Base-by-base conservation (phyloP, 192 early-diverging fungal species). In the Coemansia sp. region DNA sequence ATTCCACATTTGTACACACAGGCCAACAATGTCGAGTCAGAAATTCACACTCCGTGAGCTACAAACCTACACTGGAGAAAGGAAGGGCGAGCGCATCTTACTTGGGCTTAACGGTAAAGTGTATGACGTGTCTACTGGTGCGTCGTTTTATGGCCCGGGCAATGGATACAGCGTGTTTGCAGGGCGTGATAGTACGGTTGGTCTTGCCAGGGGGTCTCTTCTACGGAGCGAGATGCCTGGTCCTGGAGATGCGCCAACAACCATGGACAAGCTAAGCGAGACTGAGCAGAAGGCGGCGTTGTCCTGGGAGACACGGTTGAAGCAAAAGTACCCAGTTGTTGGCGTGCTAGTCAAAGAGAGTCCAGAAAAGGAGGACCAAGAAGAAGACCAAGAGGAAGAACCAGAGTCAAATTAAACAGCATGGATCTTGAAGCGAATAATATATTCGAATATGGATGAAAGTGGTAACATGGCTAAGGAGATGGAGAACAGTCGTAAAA, bases 141-240 rank as follows among this genome's bases (percentile, higher is more conserved):
- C 85, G n/a, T 84, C 79, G 51, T 95, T 95, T 75, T 97, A 97
- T 75, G 94, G 95, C 0, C 94, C 93, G 60, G 76, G 63, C 15
- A 90, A 91, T 9, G 89, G 88, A 39, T 97, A 97, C 72, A 91
- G 86, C 32, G 91, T 94, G 83, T 95, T 95, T 87, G 93, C 94
- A 9, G 95, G 95, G 4, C 88, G 89, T 36, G 95, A 97, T 78
- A 92, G 94, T 12, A 94, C 94, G 21, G 85, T 92, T 45, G 93
- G 93, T 2, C 76, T 97, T 51, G 91, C 94, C 34, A 93, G 91
- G 72, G 84, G 91, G 57, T 94, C 94, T 31, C 94, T 97, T 67
- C 89, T 93, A 65, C 73, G 71, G 42, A 78, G 85, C 2, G 87
- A 92, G 82, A 64, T 95, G 44, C 71, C 81, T 4, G 38, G 19